A percentile compares a stretch with the other conserved stretches of the same genome.
Conservation (phyloP, 2,329 filamentous ascomycete species). For the Blumeriella jaapii region DNA sequence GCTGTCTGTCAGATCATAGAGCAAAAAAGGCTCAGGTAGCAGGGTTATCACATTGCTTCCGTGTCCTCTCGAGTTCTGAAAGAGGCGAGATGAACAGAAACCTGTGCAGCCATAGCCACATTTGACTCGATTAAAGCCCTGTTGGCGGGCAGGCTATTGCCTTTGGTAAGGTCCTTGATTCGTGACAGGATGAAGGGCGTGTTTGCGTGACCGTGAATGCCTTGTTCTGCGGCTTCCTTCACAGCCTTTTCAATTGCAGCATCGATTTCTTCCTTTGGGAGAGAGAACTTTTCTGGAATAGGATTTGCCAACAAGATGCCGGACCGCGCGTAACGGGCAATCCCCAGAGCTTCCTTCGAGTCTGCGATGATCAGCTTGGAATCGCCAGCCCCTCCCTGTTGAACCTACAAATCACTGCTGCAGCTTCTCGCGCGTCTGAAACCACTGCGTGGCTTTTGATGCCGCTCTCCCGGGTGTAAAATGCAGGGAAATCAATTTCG, state of each 20-base stretch:
- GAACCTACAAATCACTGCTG: constrained; percentile 69
- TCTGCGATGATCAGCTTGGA: constrained; percentile 33
- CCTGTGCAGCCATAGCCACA: constrained; percentile 49
- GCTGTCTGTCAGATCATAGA: no score
- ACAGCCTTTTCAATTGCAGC: constrained; percentile 44
- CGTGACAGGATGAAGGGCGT: constrained; percentile 58
- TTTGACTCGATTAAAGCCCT: constrained; percentile 55
- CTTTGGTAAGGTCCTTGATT: constrained; percentile 56
- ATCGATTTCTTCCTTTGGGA: constrained; percentile 49
- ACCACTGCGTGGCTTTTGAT: constrained; percentile 67
- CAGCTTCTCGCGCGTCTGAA: constrained; percentile 67
- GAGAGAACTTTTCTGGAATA: constrained; percentile 46
- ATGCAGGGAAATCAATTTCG: constrained; percentile 76
- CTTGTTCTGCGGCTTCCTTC: constrained; percentile 39
- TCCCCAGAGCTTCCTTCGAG: constrained; percentile 35
- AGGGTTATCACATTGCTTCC: no score
- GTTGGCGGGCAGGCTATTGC: constrained; percentile 51
- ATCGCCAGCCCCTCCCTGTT: no score
- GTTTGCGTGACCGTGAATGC: constrained; percentile 51
- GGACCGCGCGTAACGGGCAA: constrained; percentile 57
- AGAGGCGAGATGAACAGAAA: constrained; percentile 41
- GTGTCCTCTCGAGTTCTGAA: neutral
- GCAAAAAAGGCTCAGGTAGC: no score
- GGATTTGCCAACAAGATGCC: constrained; percentile 85
- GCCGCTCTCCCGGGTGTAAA: constrained; percentile 84